Conservation (phyloP, 805 yeast species). For the Monosporozyma yasuniensis region DNA sequence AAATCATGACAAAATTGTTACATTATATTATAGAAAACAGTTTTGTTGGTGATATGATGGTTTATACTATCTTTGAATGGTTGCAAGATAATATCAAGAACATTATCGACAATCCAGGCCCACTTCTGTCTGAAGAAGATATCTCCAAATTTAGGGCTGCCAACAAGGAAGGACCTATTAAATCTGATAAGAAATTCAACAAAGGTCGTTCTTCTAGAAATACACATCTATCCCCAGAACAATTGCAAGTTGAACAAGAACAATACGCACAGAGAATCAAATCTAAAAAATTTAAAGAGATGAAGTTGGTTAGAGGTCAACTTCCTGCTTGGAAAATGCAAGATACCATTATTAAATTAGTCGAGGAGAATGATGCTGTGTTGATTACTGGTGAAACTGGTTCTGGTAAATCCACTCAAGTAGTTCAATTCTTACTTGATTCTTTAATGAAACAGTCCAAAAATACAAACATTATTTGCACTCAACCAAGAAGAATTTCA, state of each 20-base stretch:
- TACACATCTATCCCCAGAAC: conserved; percentile 20
- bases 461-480: conserved; percentile 61
- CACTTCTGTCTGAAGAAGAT: conserved; percentile 33
- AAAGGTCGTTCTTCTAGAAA: conserved; percentile 7
- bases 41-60: conserved; percentile 59
- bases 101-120: conserved; percentile 69
- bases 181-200: conserved; percentile 2
- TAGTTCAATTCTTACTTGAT: conserved; percentile 83
- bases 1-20: conserved; percentile 43
- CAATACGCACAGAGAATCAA: conserved; percentile 31
- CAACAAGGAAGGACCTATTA: background rate
- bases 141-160: background rate
- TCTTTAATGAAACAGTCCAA: conserved; percentile 39
- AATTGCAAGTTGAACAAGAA: conserved; percentile 28
- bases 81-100: conserved; percentile 50
- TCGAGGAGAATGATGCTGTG: conserved; percentile 53
- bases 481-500: conserved; percentile 94
- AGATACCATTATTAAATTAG: conserved; percentile 44
- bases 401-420: conserved; percentile 93
- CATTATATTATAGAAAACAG: conserved; percentile 35
- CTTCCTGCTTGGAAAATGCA: conserved; percentile 82
- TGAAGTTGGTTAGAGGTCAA: conserved; percentile 40
- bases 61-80: conserved; percentile 70
- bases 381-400: conserved; percentile 95
- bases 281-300: conserved; percentile 30